A percentile compares a stretch with the other conserved stretches of the same genome.
Evolutionary conservation across 2,329 filamentous ascomycete genomes (phyloP).

Genomic region (Cercospora sp.): DNA sequence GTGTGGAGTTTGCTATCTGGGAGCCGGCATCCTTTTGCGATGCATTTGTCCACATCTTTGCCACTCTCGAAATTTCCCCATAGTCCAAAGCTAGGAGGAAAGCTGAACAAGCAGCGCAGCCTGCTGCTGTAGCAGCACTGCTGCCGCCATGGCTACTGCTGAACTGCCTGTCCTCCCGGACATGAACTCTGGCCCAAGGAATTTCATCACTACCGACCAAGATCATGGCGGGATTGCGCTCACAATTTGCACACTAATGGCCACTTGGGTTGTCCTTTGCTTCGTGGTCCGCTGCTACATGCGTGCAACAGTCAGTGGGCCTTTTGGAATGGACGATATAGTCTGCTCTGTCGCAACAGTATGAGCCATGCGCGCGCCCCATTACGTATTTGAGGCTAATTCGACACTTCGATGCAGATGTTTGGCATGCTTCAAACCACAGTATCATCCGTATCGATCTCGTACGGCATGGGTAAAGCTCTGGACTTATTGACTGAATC

Average conservation of each 20-base stretch:
- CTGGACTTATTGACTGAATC: constrained; percentile 21
- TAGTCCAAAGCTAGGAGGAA: not conserved
- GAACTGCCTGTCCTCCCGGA: constrained; percentile 24
- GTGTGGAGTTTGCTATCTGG: not conserved
- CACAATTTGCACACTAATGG: constrained; percentile 31
- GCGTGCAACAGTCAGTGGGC: constrained; percentile 29
- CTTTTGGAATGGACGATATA: constrained; percentile 31
- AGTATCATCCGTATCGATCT: constrained; percentile 27
- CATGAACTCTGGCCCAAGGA: constrained; percentile 27
- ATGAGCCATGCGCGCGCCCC: not conserved
- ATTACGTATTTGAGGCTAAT: not conserved
- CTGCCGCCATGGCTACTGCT: constrained; percentile 20
- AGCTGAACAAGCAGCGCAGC: not conserved
- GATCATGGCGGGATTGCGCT: constrained; percentile 33
- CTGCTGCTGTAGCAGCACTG: constrained; percentile 12
- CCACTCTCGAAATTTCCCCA: not conserved
- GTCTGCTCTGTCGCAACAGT: constrained; percentile 31
- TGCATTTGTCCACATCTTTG: not conserved
- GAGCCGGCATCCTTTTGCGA: not conserved
- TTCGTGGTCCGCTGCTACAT: constrained; percentile 31
- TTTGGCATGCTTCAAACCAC: constrained; percentile 30
- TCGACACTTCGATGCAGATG: constrained; percentile 9
- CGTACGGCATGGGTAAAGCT: constrained; percentile 30
- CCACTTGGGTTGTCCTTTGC: constrained; percentile 31
- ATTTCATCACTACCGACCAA: constrained; percentile 29